Base-by-base conservation (phyloP, 1,139 yeast genomes). In the Nakaseomyces delphensis region DNA sequence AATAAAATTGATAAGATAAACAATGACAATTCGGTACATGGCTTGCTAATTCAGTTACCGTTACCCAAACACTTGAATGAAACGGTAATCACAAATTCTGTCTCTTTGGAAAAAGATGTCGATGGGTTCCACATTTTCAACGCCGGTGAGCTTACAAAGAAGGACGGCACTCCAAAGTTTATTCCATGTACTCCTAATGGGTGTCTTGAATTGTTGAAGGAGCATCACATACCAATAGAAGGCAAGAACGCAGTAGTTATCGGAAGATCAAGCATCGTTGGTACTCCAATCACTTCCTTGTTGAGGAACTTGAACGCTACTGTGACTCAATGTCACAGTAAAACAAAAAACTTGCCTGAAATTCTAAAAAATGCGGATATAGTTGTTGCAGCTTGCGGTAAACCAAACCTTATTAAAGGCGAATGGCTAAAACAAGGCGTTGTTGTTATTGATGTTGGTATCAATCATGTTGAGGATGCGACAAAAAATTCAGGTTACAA, bases 181-280 rank as follows among this genome's bases (percentile, higher is more conserved):
- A 71, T 77, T 51, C 93, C 93, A 36, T 83, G 93, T 60, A 83
- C 93, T 10, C 93, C 93, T 42, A 76, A 77, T 57, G 93, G 91
- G 44, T 76, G 81, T 45, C 75, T 83, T 60, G 79, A 77, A 56
- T 66, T 83, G 56, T 67, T 83, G 54, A 73, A 78, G 54, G 75
- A 81, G 48, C 76, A 84, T 19, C 77, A 80, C 2, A 66, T 78
- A 39, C 64, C 65, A 21, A 64, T 82, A 47, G 61, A 71, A 43
- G 91, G 91, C 43, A 78, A 80, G 53, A 73, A 74, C 53, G 91
- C 86, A 2, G 91, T 82, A 38, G 87, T 83, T 10, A 66, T 83
- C 51, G 93, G 93, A 33, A 73, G 93, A 61, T 81, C 89, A 9
- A 89, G 83, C 62, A 83, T 83, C 50, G 93, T 83, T 28, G 93